Evolutionary conservation across 2,329 filamentous ascomycete species (phyloP).

Genomic region (Chalara sp.): DNA sequence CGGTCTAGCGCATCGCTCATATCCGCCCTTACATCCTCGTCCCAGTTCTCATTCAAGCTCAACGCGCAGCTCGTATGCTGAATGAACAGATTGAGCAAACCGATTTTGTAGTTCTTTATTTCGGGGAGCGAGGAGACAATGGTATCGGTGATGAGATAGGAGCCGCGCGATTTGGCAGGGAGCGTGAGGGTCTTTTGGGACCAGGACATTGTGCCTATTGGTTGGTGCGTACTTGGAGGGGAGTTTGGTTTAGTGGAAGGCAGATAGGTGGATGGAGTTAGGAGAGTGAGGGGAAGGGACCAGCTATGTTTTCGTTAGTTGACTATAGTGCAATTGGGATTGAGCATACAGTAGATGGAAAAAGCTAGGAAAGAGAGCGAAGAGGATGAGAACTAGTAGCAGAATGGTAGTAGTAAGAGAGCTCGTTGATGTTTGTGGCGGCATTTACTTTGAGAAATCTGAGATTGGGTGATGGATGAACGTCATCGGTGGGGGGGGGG

Average conservation of each 20-base stretch:
- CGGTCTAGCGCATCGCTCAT: conserved; percentile 88
- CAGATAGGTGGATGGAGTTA: conserved; percentile 13
- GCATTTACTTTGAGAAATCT: conserved; percentile 9
- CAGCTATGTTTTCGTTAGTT: conserved; percentile 19
- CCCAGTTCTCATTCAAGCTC: conserved; percentile 88
- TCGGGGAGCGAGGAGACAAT: conserved; percentile 69
- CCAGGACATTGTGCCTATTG: conserved; percentile 54
- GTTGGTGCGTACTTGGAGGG: conserved; percentile 33
- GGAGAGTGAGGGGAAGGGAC: conserved; percentile 39
- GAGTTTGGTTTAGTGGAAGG: conserved; percentile 9
- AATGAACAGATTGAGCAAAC: conserved; percentile 81
- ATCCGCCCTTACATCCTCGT: conserved; percentile 77
- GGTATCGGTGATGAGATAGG: conserved; percentile 81
- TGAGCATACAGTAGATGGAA: conserved; percentile 39
- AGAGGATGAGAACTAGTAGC: conserved; percentile 40
- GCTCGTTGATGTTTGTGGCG: conserved; percentile 10
- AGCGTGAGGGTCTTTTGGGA: conserved; percentile 80
- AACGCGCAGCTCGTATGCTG: conserved; percentile 93
- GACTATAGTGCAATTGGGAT: not conserved
- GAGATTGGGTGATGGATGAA: not conserved
- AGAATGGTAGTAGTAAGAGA: conserved; percentile 34
- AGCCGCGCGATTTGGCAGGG: conserved; percentile 69
- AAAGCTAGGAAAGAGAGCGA: conserved; percentile 44
- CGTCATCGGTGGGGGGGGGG: too few species aligned
- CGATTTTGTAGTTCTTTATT: conserved; percentile 75